Percentiles rank a stretch among this genome's conserved stretches.
phyloP scores from a whole-genome alignment of 345 rosid species.

The Syzygium aromaticum region DNA sequence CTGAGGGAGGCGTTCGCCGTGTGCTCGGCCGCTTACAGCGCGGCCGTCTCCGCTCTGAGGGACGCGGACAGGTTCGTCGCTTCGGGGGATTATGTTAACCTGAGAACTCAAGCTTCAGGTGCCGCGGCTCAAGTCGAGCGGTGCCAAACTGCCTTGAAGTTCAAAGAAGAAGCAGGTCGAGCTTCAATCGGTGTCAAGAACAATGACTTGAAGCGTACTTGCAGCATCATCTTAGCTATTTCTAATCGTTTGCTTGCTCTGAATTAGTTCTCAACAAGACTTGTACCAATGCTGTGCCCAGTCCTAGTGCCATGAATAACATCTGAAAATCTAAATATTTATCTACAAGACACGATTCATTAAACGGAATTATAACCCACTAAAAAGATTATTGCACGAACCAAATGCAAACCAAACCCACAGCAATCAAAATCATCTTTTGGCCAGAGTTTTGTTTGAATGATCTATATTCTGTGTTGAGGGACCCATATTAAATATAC shows the following conservation, averaged over 20 bases:
- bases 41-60: background rate
- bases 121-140: background rate
- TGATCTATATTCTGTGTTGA: too few species aligned
- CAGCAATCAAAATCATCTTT: too few species aligned
- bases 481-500: too few species aligned
- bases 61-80: background rate
- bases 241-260: background rate
- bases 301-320: background rate
- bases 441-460: too few species aligned
- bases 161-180: background rate
- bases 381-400: too few species aligned
- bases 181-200: background rate
- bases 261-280: background rate
- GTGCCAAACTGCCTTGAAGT: background rate
- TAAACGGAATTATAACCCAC: background rate
- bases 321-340: background rate
- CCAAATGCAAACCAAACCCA: too few species aligned
- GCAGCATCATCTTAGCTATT: background rate
- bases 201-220: background rate
- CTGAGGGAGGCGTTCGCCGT: background rate
- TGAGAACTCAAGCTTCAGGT: background rate
- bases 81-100: background rate
- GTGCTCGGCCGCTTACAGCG: background rate
- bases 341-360: background rate
- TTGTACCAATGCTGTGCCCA: background rate